These are phyloP conservation scores for Linnemannia hyalina DNA, from an alignment of 192 early-diverging fungal species.

Conservation along the genomic window DNA sequence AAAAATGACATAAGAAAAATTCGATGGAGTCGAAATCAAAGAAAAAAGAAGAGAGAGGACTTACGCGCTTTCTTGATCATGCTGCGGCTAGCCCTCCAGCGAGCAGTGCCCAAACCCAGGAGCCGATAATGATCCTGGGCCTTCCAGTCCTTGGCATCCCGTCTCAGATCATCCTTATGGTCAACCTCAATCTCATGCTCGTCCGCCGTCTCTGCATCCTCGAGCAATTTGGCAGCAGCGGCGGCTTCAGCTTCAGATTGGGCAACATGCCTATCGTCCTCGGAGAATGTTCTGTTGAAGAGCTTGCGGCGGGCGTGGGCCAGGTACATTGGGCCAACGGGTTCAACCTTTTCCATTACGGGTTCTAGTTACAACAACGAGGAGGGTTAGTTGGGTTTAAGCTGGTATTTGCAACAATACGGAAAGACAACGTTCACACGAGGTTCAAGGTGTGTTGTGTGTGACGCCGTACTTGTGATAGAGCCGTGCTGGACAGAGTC, in stretches of 20 bases:
- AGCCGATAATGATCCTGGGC: constrained; percentile 89
- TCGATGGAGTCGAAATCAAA: not conserved
- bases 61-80: constrained; percentile 82
- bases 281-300: constrained; percentile 61
- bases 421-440: not conserved
- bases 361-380: constrained; percentile 27
- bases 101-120: constrained; percentile 74
- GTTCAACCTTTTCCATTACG: constrained; percentile 44
- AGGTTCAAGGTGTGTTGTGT: too few species aligned
- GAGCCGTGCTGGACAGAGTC: constrained; percentile 5
- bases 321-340: constrained; percentile 57
- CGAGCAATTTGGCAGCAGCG: constrained; percentile 31
- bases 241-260: constrained; percentile 59
- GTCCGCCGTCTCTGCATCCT: constrained; percentile 56
- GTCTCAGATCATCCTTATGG: constrained; percentile 67
- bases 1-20: not conserved
- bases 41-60: not conserved
- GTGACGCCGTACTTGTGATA: constrained; percentile 27
- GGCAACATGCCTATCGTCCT: constrained; percentile 62
- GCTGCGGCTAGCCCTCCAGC: constrained; percentile 75
- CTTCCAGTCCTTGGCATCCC: constrained; percentile 85
- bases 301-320: constrained; percentile 60
- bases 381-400: not conserved
- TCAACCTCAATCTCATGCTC: constrained; percentile 72
- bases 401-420: not conserved